Conservation (phyloP, 2,329 filamentous ascomycete species). For the Aspergillus pseudoterreus region DNA sequence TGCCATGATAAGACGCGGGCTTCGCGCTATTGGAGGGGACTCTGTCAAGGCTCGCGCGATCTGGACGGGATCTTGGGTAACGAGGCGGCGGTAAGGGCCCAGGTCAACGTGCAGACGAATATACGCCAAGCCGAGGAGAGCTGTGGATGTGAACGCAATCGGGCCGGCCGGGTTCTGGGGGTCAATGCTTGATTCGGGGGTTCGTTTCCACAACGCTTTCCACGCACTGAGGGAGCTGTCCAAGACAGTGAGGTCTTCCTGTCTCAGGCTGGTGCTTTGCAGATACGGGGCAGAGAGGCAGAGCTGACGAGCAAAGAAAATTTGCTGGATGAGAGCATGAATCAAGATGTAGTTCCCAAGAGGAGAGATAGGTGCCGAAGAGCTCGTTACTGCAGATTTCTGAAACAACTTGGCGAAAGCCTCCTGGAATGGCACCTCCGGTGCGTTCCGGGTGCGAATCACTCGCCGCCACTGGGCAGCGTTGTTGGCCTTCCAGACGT, state of each 20-base stretch:
- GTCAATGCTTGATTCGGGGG: conserved; percentile 52
- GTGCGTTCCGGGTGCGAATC: conserved; percentile 30
- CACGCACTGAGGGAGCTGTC: conserved; percentile 49
- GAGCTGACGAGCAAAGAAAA: conserved; percentile 50
- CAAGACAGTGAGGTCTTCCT: conserved; percentile 43
- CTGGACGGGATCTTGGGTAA: conserved; percentile 45
- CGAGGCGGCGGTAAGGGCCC: conserved; percentile 45
- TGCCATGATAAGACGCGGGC: conserved; percentile 47
- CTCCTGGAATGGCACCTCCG: conserved; percentile 41
- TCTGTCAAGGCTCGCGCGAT: conserved; percentile 46
- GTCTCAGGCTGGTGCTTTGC: conserved; percentile 40
- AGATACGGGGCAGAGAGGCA: conserved; percentile 44
- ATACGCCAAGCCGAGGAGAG: conserved; percentile 46
- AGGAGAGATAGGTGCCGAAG: conserved; percentile 42
- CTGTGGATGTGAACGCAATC: conserved; percentile 51
- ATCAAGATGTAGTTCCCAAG: conserved; percentile 54
- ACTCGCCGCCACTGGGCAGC: conserved; percentile 48
- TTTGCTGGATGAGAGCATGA: conserved; percentile 53
- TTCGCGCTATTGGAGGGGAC: conserved; percentile 41
- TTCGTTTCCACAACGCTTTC: conserved; percentile 52
- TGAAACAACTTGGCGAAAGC: conserved; percentile 44
- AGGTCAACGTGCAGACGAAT: conserved; percentile 47
- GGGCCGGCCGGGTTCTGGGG: conserved; percentile 52
- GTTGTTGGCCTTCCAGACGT: conserved; percentile 54
- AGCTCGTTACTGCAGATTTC: conserved; percentile 33